Percentiles rank a stretch among this genome's conserved stretches.
Evolutionary conservation across 148 eudicot genomes (phyloP).

Genomic region (Polygonum aviculare): DNA sequence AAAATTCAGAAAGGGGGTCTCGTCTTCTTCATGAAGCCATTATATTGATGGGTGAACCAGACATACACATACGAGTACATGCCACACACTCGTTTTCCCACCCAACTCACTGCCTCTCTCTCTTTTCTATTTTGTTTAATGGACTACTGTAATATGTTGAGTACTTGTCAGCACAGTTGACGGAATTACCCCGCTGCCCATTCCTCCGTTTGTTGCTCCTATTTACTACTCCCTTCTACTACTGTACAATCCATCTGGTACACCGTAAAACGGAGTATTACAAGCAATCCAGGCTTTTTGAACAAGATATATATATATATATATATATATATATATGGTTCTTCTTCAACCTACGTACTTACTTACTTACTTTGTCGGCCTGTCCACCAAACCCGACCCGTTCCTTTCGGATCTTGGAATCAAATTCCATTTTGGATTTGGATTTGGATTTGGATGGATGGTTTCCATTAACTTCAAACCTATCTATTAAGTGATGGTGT

Average conservation of each 20-base stretch:
- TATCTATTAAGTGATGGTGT: too few relatives aligned
- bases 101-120: conserved; percentile 1
- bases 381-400: neutral
- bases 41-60: conserved; percentile 6
- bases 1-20: conserved; percentile 5
- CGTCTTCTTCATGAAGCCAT: conserved; percentile 6
- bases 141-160: neutral
- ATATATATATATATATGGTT: too few relatives aligned
- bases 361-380: neutral
- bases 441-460: too few relatives aligned
- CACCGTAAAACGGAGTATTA: neutral
- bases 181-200: neutral
- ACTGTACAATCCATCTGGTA: neutral
- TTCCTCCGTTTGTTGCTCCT: neutral
- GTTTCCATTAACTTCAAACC: too few relatives aligned
- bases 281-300: neutral
- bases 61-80: neutral
- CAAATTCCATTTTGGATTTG: neutral
- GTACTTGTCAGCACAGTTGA: neutral
- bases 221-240: neutral
- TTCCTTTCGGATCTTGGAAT: neutral
- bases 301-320: too few relatives aligned
- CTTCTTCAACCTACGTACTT: neutral
- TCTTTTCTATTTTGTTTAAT: too few relatives aligned
- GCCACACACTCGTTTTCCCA: conserved; percentile 12